A percentile compares a stretch with the other conserved stretches of the same genome.
These are phyloP conservation scores for Aspergillus aculeatus DNA, from an alignment of 2,329 filamentous ascomycete genomes.

Conservation along the genomic window DNA sequence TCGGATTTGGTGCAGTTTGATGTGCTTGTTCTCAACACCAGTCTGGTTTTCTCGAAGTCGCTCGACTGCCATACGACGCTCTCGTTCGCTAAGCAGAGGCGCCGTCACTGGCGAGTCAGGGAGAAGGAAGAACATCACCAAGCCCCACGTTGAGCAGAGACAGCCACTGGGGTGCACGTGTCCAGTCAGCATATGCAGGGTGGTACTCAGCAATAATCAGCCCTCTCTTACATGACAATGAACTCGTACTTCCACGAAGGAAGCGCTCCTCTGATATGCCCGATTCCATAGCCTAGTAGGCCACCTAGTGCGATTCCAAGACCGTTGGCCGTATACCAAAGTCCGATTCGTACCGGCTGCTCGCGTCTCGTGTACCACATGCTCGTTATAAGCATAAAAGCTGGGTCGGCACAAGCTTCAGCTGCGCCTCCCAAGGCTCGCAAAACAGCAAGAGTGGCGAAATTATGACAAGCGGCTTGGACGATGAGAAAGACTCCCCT, in stretches of 20 bases:
- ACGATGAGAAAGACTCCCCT: conserved; percentile 53
- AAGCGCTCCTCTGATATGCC: conserved; percentile 57
- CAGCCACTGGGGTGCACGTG: conserved; percentile 37
- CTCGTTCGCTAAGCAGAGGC: conserved; percentile 50
- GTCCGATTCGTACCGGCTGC: conserved; percentile 60
- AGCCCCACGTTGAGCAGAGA: conserved; percentile 59
- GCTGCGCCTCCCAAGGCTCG: conserved; percentile 58
- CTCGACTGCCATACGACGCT: conserved; percentile 57
- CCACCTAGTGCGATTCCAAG: conserved; percentile 60
- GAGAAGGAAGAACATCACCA: conserved; percentile 57
- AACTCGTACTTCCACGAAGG: conserved; percentile 68
- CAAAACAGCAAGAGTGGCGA: conserved; percentile 55
- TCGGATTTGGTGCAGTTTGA: conserved; percentile 56
- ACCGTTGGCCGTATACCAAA: conserved; percentile 62
- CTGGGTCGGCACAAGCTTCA: conserved; percentile 59
- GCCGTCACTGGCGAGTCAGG: conserved; percentile 59
- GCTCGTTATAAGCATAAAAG: conserved; percentile 63
- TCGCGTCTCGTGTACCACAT: conserved; percentile 66
- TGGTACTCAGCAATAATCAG: neutral
- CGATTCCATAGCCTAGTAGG: conserved; percentile 59
- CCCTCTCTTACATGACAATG: conserved; percentile 53
- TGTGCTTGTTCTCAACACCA: conserved; percentile 56
- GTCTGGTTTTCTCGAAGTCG: conserved; percentile 59
- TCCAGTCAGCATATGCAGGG: neutral
- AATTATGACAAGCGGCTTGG: conserved; percentile 56